These are phyloP conservation scores for Fusarium circinatum DNA, from an alignment of 2,329 filamentous ascomycete species.

Conservation along the genomic window DNA sequence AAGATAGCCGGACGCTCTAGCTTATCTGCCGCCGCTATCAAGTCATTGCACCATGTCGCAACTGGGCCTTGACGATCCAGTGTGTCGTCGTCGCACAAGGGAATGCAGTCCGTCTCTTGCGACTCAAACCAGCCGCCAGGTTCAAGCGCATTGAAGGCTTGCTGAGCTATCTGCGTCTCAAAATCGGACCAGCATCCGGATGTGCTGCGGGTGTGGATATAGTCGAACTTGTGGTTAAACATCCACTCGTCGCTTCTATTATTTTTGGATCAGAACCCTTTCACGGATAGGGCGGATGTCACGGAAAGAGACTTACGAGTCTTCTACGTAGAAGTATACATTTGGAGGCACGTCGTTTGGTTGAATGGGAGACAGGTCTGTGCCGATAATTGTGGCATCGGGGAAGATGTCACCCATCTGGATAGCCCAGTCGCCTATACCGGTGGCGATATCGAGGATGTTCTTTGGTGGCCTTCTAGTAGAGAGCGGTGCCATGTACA, in stretches of 20 bases:
- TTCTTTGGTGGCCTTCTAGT: conserved; percentile 45
- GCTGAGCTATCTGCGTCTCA: conserved; percentile 58
- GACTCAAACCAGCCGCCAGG: conserved; percentile 66
- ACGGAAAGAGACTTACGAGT: conserved; percentile 52
- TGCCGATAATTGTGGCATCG: conserved; percentile 65
- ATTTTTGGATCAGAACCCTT: conserved; percentile 13
- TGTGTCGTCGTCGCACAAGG: conserved; percentile 57
- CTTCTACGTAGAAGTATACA: conserved; percentile 77
- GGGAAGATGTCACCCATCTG: conserved; percentile 72
- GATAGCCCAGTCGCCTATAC: conserved; percentile 68
- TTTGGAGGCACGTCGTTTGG: conserved; percentile 73
- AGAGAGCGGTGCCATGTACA: conserved; percentile 54
- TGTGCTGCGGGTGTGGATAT: conserved; percentile 61
- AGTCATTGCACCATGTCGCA: conserved; percentile 51
- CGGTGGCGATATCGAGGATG: conserved; percentile 56
- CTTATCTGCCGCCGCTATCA: conserved; percentile 51
- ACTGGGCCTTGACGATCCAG: conserved; percentile 51
- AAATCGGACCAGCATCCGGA: conserved; percentile 60
- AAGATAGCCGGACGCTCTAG: conserved; percentile 52
- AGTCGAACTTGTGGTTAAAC: conserved; percentile 63
- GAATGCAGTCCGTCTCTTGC: conserved; percentile 54
- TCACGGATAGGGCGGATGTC: no score
- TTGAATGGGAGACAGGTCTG: conserved; percentile 74
- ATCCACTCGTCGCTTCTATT: conserved; percentile 56
- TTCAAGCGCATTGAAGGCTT: conserved; percentile 57